These are phyloP conservation scores for Zygotorulaspora florentina DNA, from an alignment of 805 yeast genomes.

Conservation along the genomic window DNA sequence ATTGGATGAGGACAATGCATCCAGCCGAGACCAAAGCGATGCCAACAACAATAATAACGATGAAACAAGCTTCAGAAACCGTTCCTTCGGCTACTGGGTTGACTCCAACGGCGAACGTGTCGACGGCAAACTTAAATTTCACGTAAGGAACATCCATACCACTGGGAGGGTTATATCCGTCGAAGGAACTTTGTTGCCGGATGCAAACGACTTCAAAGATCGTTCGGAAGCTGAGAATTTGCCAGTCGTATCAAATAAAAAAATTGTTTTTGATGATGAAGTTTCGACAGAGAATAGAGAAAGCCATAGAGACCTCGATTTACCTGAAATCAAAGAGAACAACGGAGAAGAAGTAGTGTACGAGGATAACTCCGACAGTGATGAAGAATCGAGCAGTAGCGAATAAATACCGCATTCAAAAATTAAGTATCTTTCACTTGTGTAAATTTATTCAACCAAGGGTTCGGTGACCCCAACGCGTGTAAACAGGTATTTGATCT, in stretches of 20 bases:
- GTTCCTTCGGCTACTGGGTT: slow-evolving; percentile 81
- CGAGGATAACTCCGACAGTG: slow-evolving; percentile 32
- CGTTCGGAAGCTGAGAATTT: slow-evolving; percentile 48
- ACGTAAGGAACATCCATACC: slow-evolving; percentile 64
- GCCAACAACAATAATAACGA: slow-evolving; percentile 11
- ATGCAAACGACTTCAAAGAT: slow-evolving; percentile 20
- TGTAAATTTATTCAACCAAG: neutral
- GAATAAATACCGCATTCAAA: slow-evolving; percentile 1
- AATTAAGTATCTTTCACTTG: neutral
- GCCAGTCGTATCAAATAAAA: slow-evolving; percentile 48
- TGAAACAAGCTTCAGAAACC: slow-evolving; percentile 29
- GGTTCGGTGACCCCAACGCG: no score
- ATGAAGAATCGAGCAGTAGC: slow-evolving; percentile 16
- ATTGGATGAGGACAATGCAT: slow-evolving; percentile 41
- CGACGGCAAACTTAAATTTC: slow-evolving; percentile 78
- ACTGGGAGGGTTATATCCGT: slow-evolving; percentile 80
- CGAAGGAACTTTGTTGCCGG: slow-evolving; percentile 71
- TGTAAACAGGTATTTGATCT: no score
- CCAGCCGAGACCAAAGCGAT: slow-evolving; percentile 15
- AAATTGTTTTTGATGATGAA: slow-evolving; percentile 49
- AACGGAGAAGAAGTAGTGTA: slow-evolving; percentile 36
- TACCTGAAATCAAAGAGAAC: slow-evolving; percentile 32
- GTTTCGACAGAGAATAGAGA: slow-evolving; percentile 35
- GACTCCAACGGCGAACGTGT: slow-evolving; percentile 69
- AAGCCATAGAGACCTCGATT: slow-evolving; percentile 34